Conservation (phyloP, 768 basidiomycete genomes). For the Psilocybe tampanensis region DNA sequence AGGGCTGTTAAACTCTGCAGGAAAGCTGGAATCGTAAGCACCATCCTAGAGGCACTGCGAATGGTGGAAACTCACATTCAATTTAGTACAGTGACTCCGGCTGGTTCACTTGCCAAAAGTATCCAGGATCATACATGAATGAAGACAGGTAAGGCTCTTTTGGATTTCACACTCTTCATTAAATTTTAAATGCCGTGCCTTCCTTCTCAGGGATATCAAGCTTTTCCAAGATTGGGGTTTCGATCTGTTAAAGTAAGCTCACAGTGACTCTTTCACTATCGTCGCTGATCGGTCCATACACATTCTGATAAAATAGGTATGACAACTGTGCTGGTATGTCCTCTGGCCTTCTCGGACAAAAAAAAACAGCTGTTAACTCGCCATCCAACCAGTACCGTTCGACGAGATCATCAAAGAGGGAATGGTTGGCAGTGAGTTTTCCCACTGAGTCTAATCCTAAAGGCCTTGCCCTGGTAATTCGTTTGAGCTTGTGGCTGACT, state of each 20-base stretch:
- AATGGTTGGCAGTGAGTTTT: slow-evolving; percentile 52
- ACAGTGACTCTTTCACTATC: neutral
- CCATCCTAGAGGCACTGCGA: neutral
- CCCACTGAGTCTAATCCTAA: neutral
- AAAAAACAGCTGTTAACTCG: neutral
- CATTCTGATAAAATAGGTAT: slow-evolving; percentile 39
- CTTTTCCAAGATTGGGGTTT: slow-evolving; percentile 69
- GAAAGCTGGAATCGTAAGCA: slow-evolving; percentile 62
- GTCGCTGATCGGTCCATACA: neutral
- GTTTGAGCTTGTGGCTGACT: neutral
- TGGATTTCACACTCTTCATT: neutral
- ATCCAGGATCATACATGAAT: slow-evolving; percentile 67
- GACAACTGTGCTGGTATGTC: slow-evolving; percentile 60
- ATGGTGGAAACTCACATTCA: neutral
- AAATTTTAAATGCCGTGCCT: neutral
- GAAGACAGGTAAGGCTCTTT: slow-evolving; percentile 46
- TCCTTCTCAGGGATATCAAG: slow-evolving; percentile 47
- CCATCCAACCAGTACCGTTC: slow-evolving; percentile 40
- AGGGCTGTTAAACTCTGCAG: slow-evolving; percentile 30
- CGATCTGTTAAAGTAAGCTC: slow-evolving; percentile 59
- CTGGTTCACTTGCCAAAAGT: slow-evolving; percentile 67
- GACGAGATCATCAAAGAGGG: slow-evolving; percentile 58
- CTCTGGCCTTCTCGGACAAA: neutral
- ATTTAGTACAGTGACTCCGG: slow-evolving; percentile 66
- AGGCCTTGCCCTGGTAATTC: neutral